phyloP scores from a whole-genome alignment of 2,329 filamentous ascomycete genomes.

The Sclerotinia glacialis region DNA sequence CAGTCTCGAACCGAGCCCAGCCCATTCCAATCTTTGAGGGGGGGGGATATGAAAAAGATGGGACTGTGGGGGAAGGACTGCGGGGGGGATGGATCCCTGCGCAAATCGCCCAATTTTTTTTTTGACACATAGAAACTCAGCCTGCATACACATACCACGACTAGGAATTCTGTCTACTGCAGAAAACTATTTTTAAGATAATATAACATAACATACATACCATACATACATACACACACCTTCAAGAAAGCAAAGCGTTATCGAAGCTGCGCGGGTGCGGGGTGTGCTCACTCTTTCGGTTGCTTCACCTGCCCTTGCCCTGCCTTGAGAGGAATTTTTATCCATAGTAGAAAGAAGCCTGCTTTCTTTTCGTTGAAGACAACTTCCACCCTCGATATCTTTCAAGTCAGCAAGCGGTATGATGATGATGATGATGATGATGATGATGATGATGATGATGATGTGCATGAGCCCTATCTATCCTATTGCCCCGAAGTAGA shows the following conservation, averaged over 20 bases:
- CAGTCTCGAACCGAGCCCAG: background rate
- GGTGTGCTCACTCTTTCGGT: background rate
- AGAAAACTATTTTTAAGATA: background rate
- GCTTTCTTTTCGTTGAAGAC: background rate
- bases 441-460: too few species aligned
- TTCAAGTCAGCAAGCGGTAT: background rate
- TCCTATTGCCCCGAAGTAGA: background rate
- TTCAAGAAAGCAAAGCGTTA: background rate
- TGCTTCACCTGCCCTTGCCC: too few species aligned
- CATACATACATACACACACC: too few species aligned
- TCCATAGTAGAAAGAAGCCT: background rate
- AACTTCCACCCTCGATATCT: background rate
- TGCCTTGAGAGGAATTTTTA: too few species aligned
- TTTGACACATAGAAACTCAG: constrained; percentile 17
- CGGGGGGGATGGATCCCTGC: too few species aligned
- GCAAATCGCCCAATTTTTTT: background rate
- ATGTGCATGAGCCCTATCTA: constrained; percentile 22
- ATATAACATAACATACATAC: too few species aligned
- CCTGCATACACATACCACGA: background rate
- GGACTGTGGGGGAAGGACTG: background rate
- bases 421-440: too few species aligned
- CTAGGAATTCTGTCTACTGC: background rate
- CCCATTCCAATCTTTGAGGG: background rate
- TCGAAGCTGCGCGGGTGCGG: background rate
- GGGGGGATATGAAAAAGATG: too few species aligned